phyloP scores from a whole-genome alignment of 441 rosid species.

The Brassica hybrid region DNA sequence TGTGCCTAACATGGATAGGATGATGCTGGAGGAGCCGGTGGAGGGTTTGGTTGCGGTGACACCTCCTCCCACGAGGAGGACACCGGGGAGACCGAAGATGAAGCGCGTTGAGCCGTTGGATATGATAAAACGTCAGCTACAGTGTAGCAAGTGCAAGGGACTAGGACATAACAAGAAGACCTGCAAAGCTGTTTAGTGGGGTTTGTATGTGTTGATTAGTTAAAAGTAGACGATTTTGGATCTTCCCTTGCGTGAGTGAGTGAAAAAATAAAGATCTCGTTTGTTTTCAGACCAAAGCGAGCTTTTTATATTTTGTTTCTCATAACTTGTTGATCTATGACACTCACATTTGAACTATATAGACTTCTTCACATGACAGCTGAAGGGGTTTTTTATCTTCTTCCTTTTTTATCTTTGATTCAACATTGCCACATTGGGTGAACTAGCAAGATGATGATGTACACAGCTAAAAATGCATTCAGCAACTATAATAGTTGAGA shows the following conservation, averaged over 20 bases:
- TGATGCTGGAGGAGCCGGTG: slow-evolving; percentile 44
- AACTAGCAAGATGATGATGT: no score
- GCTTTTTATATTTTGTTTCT: not conserved
- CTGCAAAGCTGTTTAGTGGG: slow-evolving; percentile 54
- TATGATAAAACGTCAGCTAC: slow-evolving; percentile 68
- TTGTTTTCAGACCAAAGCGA: slow-evolving; percentile 21
- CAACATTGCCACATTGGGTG: no score
- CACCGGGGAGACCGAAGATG: slow-evolving; percentile 71
- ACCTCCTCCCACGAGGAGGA: slow-evolving; percentile 70
- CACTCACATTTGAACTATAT: slow-evolving; percentile 7
- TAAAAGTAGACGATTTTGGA: slow-evolving; percentile 35
- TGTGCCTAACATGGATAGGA: slow-evolving; percentile 64
- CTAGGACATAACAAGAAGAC: slow-evolving; percentile 80
- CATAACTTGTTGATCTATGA: slow-evolving; percentile 16
- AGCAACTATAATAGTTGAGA: slow-evolving; percentile 10
- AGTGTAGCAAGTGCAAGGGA: slow-evolving; percentile 85
- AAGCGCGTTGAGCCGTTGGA: slow-evolving; percentile 60
- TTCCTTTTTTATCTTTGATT: no score
- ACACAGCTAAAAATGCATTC: not conserved
- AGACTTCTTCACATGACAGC: no score
- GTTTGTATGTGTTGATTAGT: slow-evolving; percentile 32
- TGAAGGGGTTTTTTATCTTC: no score
- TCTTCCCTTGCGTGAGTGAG: slow-evolving; percentile 14
- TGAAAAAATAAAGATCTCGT: slow-evolving; percentile 23
- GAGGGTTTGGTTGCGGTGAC: slow-evolving; percentile 51